phyloP scores from a whole-genome alignment of 495 filamentous ascomycete genomes.

The Ramalina peruviana region DNA sequence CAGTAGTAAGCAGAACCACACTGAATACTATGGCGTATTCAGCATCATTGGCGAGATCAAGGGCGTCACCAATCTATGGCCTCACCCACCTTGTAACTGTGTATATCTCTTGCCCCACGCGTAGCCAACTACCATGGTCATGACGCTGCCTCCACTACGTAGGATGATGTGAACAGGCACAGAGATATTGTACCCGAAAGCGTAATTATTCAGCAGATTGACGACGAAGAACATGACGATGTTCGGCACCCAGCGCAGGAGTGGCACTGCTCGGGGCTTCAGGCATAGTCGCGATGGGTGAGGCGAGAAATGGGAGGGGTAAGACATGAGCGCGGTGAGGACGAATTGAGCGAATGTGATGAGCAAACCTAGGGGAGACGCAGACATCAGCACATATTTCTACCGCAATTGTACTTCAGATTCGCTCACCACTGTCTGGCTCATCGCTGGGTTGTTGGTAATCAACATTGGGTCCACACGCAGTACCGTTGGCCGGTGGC shows the following conservation, averaged over 20 bases:
- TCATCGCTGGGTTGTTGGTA: slow-evolving; percentile 32
- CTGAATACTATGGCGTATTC: slow-evolving; percentile 36
- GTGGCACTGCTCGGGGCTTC: slow-evolving; percentile 63
- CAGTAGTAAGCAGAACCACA: slow-evolving; percentile 69
- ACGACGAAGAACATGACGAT: slow-evolving; percentile 85
- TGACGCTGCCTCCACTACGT: slow-evolving; percentile 85
- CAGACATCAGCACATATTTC: not conserved
- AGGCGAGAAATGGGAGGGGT: slow-evolving; percentile 60
- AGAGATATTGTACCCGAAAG: slow-evolving; percentile 91
- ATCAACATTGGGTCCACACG: slow-evolving; percentile 4
- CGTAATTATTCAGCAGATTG: slow-evolving; percentile 93
- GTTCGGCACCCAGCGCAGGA: slow-evolving; percentile 73
- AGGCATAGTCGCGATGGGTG: slow-evolving; percentile 53
- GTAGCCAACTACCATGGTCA: slow-evolving; percentile 77
- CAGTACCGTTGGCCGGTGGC: slow-evolving; percentile 11
- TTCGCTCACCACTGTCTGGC: slow-evolving; percentile 41
- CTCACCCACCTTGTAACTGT: slow-evolving; percentile 38
- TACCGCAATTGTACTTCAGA: slow-evolving; percentile 6
- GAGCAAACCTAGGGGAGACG: slow-evolving; percentile 49
- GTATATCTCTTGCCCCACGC: slow-evolving; percentile 77
- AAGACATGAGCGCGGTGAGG: slow-evolving; percentile 53
- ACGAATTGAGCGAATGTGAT: slow-evolving; percentile 92
- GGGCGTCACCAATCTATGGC: too few relatives aligned
- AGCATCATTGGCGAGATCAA: not conserved
- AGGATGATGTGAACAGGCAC: slow-evolving; percentile 96